Conservation (phyloP, 192 early-diverging fungal genomes). For the Coemansia sp. region DNA sequence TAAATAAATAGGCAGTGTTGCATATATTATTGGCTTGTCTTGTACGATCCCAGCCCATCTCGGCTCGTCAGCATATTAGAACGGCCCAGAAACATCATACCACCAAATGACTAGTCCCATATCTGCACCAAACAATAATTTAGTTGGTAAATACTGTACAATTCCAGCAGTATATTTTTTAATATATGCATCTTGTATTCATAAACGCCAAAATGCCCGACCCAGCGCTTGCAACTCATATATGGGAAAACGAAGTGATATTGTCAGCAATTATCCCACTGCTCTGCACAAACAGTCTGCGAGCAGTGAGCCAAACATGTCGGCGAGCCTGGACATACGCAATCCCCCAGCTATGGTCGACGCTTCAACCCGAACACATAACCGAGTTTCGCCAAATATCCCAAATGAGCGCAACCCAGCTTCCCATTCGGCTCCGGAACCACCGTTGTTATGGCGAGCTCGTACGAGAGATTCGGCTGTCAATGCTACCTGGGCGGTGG, state of each 20-base stretch:
- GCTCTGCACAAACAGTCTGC: not conserved
- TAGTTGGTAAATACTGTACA: slow-evolving; percentile 73
- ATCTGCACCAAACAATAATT: not conserved
- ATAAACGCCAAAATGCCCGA: not conserved
- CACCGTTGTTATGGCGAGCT: not conserved
- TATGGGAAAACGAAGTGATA: slow-evolving; percentile 3
- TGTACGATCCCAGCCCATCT: slow-evolving; percentile 54
- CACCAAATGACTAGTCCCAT: not conserved
- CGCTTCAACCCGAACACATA: not conserved
- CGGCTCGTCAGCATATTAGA: slow-evolving; percentile 23
- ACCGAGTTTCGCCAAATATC: not conserved
- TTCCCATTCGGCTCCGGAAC: not conserved
- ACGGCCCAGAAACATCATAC: no score
- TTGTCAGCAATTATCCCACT: not conserved
- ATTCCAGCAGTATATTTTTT: slow-evolving; percentile 70
- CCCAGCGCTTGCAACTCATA: not conserved
- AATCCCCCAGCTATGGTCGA: slow-evolving; percentile 1
- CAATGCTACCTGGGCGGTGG: slow-evolving; percentile 1
- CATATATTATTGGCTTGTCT: not conserved
- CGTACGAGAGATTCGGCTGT: not conserved
- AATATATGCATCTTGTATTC: slow-evolving; percentile 55
- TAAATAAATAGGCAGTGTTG: no score
- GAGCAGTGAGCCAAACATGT: not conserved
- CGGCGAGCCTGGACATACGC: not conserved
- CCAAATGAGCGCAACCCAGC: not conserved